Conservation (phyloP, 305 asterid species). For the Solanum hybrid region DNA sequence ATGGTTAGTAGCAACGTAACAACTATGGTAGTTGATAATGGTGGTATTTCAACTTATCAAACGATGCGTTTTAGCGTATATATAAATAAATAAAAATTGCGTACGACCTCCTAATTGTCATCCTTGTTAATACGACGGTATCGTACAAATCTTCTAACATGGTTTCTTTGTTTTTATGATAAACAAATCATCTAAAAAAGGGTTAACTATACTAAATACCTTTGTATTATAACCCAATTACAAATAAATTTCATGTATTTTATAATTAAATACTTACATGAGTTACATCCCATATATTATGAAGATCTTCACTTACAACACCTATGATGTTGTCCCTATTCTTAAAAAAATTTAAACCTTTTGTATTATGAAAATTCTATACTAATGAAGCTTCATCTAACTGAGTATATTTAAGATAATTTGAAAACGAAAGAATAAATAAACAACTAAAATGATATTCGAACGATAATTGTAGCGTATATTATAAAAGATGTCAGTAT, state of each 20-base stretch:
- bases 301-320: neutral
- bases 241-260: neutral
- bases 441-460: neutral
- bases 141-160: neutral
- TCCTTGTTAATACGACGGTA: neutral
- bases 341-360: neutral
- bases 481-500: no score
- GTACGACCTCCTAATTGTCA: neutral
- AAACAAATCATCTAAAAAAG: no score
- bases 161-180: no score
- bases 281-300: neutral
- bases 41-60: neutral
- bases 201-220: neutral
- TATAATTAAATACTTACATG: neutral
- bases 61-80: no score
- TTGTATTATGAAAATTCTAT: no score
- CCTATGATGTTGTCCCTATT: neutral
- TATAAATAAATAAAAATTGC: no score
- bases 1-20: no score
- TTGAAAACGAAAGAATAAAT: neutral
- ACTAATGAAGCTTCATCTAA: neutral
- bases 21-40: no score
- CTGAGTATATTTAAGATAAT: neutral
- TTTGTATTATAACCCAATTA: neutral
- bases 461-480: no score